Conservation (phyloP, 495 filamentous ascomycete species). For the Podospora australis region DNA sequence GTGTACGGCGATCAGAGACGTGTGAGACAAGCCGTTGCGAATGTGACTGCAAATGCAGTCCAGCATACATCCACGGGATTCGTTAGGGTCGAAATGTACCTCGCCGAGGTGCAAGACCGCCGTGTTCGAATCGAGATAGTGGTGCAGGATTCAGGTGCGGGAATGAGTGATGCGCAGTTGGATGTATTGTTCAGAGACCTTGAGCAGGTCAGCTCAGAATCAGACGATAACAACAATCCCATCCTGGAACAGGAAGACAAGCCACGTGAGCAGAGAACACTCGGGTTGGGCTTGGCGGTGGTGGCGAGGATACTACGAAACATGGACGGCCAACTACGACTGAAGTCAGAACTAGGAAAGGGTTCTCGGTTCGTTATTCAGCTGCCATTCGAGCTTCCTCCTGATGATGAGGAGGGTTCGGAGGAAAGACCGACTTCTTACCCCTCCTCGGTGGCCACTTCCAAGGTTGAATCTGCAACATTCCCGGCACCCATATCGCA, state of each 20-base stretch:
- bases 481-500: conserved; percentile 13
- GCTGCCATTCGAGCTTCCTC: conserved; percentile 59
- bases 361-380: conserved; percentile 77
- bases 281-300: conserved; percentile 81
- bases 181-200: conserved; percentile 79
- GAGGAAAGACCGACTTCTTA: conserved; percentile 12
- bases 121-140: conserved; percentile 62
- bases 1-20: conserved; percentile 77
- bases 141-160: conserved; percentile 72
- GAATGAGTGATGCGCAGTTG: conserved; percentile 66
- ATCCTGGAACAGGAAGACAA: conserved; percentile 28
- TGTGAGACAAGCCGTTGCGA: conserved; percentile 73
- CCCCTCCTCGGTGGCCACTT: conserved; percentile 1
- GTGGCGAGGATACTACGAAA: conserved; percentile 81
- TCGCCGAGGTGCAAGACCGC: conserved; percentile 31
- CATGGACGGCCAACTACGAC: conserved; percentile 81
- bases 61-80: conserved; percentile 68
- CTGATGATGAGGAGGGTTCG: conserved; percentile 27
- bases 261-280: conserved; percentile 27
- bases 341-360: conserved; percentile 82
- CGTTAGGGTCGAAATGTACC: conserved; percentile 65
- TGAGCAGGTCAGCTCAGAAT: conserved; percentile 68
- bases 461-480: conserved; percentile 8
- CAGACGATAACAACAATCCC: conserved; percentile 28
- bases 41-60: conserved; percentile 80